Evolutionary conservation across 257 asterid species (phyloP), one percentile per base, ranked within the genome.

Genomic region (Solanum medicagineum): DNA sequence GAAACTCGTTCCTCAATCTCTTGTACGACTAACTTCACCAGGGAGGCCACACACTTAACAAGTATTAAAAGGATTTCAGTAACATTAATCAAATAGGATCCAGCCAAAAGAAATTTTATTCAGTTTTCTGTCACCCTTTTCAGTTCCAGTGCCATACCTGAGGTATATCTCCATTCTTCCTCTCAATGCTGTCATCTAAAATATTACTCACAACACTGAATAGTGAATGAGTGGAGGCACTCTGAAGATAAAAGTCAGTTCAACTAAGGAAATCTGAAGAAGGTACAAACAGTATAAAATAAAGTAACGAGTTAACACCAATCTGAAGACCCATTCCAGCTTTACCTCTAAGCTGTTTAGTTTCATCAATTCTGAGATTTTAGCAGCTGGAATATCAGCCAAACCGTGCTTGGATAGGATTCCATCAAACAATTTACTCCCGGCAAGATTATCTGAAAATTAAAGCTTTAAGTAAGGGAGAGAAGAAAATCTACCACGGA

Each of bases 1-100:
- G 91, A 91, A 91, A 91, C 91, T 83, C 96, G 95, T 60, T 84
- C 97, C 92, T 97, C 98, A 86, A 95, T 92, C 91, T 95, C 98
- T 93, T 92, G 97, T 81, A 94, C 89, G 57, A 94, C 92, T 85
- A 95, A 86, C 85, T 94, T 95, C 92, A 97, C 91, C 90, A 95
- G 85, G 62, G 99, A 92, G 79, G 97, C 95, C 51, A 92, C 93
- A 66, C 91, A 90, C 99, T 97, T 86, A 83, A 82, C 57, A 88
- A 88, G 85, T 85, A 83, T 62, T 15, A 90, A 87, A 70, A 86
- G 79, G 69, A 32, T 63, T 74, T 80, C 70, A 53, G 80, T 42
- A 70, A 86, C 81, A 81, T 90, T 81, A 55, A 87, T 85, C 62
- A 20, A 89, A 75, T 84, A 68, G 47, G 19, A 85, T 63, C 81